Evolutionary conservation across 2,329 filamentous ascomycete species (phyloP), one percentile per base, ranked within the genome.

Genomic region (Didymella segeticola): DNA sequence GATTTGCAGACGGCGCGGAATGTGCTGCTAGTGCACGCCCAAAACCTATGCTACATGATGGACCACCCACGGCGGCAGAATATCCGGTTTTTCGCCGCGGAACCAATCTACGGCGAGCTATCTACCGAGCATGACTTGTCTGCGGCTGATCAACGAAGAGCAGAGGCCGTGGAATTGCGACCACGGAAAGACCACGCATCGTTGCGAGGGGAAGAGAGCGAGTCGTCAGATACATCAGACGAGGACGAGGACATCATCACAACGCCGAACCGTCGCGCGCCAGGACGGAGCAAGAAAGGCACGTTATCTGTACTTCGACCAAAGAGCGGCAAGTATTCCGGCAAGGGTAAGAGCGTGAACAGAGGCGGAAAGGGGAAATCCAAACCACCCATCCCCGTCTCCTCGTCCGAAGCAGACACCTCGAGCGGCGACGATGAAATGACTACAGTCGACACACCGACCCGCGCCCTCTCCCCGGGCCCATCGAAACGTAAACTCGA

Each of bases 31-130:
- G 73, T 73, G 11, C 73, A 76, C 45, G 73, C 71, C 11, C 50
- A 62, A 17, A 75, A 76, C 33, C 43, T 77, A 8, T 66, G 70
- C 41, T 74, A 72, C 34, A 74, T 75, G 63, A 77, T 77, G 65
- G 64, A 70, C 8, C 68, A 74, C 43, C 69, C 69, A 2, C 67
- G 70, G 29, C 64, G 69, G 23, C 69, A 70, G 39, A 66, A 51
- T 20, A 51, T 65, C 20, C 57, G 61, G 2, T 70, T 68, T 31
- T 73, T 74, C 29, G 57, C 58, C 4, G 56, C 64, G 5, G 71
- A 73, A 36, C 68, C 71, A 0, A 67, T 75, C 25, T 75, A 73
- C 27, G 55, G 63, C 10, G 70, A 75, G 47, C 49, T 74, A 9
- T 47, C 53, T 33, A 57, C 58, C 14, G 67, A 59, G 5, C 68